These are phyloP conservation scores for Komagataella pseudopastoris DNA, from an alignment of 805 yeast genomes.

Conservation along the genomic window DNA sequence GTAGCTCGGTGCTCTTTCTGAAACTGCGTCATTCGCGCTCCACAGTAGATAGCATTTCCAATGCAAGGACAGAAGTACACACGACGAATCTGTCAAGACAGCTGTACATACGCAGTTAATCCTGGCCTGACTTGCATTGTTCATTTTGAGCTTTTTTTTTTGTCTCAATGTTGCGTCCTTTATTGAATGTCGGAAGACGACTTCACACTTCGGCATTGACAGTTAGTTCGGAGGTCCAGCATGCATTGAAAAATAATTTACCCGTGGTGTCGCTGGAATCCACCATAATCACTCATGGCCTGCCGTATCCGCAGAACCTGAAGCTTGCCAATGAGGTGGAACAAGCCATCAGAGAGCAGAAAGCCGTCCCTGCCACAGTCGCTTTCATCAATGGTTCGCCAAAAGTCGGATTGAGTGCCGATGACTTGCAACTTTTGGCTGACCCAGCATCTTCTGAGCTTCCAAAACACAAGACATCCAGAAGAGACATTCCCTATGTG, in stretches of 20 bases:
- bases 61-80: too few relatives aligned
- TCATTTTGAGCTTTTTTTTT: neutral
- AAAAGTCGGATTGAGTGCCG: constrained; percentile 42
- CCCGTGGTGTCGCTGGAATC: constrained; percentile 82
- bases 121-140: neutral
- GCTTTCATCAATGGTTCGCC: constrained; percentile 68
- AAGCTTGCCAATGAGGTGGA: constrained; percentile 66
- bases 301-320: constrained; percentile 68
- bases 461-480: constrained; percentile 42
- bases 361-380: constrained; percentile 76
- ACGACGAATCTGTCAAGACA: too few relatives aligned
- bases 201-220: neutral
- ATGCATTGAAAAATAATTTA: constrained; percentile 38
- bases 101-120: too few relatives aligned
- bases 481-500: constrained; percentile 67
- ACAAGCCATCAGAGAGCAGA: constrained; percentile 36
- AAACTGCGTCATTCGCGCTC: too few relatives aligned
- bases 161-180: neutral
- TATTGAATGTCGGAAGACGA: neutral
- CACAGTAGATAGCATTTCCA: too few relatives aligned
- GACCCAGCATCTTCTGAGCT: constrained; percentile 15
- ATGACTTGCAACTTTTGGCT: constrained; percentile 40
- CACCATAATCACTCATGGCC: constrained; percentile 82
- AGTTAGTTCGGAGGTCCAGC: constrained; percentile 32
- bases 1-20: too few relatives aligned